Conservation (phyloP, 1,284 basidiomycete species). For the Exobasidium cylindrosporum region DNA sequence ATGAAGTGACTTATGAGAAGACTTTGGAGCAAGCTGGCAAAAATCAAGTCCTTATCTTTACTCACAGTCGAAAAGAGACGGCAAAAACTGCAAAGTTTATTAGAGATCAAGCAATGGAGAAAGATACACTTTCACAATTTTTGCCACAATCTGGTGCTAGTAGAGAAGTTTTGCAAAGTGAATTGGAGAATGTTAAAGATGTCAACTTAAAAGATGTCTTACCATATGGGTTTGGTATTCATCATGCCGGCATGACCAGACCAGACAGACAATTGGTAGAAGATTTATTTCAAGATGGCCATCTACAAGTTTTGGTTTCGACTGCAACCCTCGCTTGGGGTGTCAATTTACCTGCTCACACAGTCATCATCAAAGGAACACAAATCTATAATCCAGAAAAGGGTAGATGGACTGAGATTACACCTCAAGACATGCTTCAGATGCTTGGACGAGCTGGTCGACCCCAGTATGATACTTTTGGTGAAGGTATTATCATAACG, state of each 20-base stretch:
- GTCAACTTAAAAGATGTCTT: conserved; percentile 80
- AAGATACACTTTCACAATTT: conserved; percentile 91
- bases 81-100: conserved; percentile 95
- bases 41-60: conserved; percentile 72
- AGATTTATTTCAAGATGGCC: conserved; percentile 88
- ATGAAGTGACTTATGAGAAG: conserved; percentile 99
- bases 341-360: conserved; percentile 95
- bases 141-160: conserved; percentile 59
- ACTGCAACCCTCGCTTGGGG: conserved; percentile 99
- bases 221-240: conserved; percentile 95
- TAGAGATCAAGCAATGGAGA: conserved; percentile 90
- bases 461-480: conserved; percentile 94
- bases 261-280: conserved; percentile 90
- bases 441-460: conserved; percentile 98
- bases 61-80: conserved; percentile 97
- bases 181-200: conserved; percentile 80
- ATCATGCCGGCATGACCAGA: conserved; percentile 98
- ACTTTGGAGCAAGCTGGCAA: conserved; percentile 51
- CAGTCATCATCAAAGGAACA: conserved; percentile 98
- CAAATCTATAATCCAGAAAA: conserved; percentile 99
- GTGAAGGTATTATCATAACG: conserved; percentile 98
- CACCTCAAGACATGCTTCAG: conserved; percentile 93
- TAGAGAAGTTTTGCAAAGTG: conserved; percentile 52
- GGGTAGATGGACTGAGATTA: conserved; percentile 93
- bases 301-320: conserved; percentile 90